A percentile compares a stretch with the other conserved stretches of the same genome.
These are phyloP conservation scores for Trichoderma sp. DNA, from an alignment of 2,329 filamentous ascomycete species.

Conservation along the genomic window DNA sequence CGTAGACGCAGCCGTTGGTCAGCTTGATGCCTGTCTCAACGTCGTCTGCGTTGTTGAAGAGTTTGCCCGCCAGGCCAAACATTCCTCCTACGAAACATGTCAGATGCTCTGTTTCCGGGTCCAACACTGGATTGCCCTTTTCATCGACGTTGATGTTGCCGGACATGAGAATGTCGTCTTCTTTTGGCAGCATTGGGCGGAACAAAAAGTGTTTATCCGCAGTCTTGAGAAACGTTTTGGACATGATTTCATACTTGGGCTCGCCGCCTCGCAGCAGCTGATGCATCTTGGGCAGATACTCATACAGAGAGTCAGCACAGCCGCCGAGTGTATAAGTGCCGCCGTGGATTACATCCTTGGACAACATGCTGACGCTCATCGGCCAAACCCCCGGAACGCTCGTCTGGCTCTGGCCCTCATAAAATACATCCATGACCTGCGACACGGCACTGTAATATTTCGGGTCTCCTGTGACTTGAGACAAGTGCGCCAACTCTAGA, in stretches of 20 bases:
- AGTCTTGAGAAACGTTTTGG: slow-evolving; percentile 54
- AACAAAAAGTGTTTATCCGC: slow-evolving; percentile 59
- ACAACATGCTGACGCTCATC: slow-evolving; percentile 57
- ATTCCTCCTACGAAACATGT: slow-evolving; percentile 53
- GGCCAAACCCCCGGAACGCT: slow-evolving; percentile 73
- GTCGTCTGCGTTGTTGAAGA: slow-evolving; percentile 42
- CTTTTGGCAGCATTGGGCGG: slow-evolving; percentile 56
- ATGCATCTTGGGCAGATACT: slow-evolving; percentile 92
- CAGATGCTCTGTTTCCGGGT: slow-evolving; percentile 45
- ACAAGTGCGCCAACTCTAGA: slow-evolving; percentile 70
- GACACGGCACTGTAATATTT: slow-evolving; percentile 74
- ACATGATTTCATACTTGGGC: slow-evolving; percentile 55
- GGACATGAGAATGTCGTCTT: slow-evolving; percentile 55
- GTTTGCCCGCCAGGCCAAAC: slow-evolving; percentile 47
- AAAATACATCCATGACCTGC: slow-evolving; percentile 65
- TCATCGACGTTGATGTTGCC: slow-evolving; percentile 35
- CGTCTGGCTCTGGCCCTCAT: slow-evolving; percentile 63
- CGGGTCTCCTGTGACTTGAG: slow-evolving; percentile 67
- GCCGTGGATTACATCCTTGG: slow-evolving; percentile 39
- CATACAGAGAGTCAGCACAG: slow-evolving; percentile 59
- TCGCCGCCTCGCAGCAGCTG: slow-evolving; percentile 55
- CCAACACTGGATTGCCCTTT: slow-evolving; percentile 23
- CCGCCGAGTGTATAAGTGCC: slow-evolving; percentile 38
- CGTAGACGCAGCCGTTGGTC: slow-evolving; percentile 51
- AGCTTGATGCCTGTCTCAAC: slow-evolving; percentile 46